These are phyloP conservation scores for Ophiostoma ulmi DNA, from an alignment of 2,329 filamentous ascomycete species.

Conservation along the genomic window DNA sequence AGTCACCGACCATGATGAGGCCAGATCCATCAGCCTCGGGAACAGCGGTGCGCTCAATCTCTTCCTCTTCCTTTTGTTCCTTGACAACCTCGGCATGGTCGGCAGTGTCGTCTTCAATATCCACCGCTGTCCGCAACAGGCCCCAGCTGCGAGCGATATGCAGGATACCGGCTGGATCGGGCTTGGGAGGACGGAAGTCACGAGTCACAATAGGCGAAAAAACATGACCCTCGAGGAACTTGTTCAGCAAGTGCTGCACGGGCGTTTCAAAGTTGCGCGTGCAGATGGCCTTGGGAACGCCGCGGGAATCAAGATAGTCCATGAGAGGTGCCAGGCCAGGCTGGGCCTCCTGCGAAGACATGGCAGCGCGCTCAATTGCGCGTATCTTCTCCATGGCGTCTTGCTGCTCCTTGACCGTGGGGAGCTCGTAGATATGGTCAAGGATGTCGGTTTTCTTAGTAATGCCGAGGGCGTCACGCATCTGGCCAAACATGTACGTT, in stretches of 20 bases:
- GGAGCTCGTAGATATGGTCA: slow-evolving; percentile 74
- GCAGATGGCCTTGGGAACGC: slow-evolving; percentile 76
- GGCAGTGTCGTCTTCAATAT: slow-evolving; percentile 23
- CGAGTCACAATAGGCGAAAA: slow-evolving; percentile 81
- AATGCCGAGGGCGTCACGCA: slow-evolving; percentile 73
- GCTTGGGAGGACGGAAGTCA: slow-evolving; percentile 78
- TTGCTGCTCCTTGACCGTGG: slow-evolving; percentile 52
- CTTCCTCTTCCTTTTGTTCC: slow-evolving; percentile 28
- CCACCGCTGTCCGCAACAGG: slow-evolving; percentile 36
- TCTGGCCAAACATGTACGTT: slow-evolving; percentile 90
- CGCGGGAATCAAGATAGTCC: slow-evolving; percentile 66
- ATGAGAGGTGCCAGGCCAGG: slow-evolving; percentile 74
- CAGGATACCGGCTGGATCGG: slow-evolving; percentile 78
- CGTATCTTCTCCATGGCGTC: slow-evolving; percentile 69
- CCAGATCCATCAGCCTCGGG: slow-evolving; percentile 41
- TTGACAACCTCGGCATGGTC: slow-evolving; percentile 24
- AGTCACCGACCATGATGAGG: slow-evolving; percentile 68
- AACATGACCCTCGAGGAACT: slow-evolving; percentile 61
- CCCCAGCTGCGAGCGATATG: slow-evolving; percentile 79
- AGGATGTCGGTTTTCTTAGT: slow-evolving; percentile 74
- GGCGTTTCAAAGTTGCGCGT: slow-evolving; percentile 88
- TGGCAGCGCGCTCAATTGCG: slow-evolving; percentile 72
- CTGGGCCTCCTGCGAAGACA: slow-evolving; percentile 74
- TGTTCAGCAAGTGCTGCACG: slow-evolving; percentile 67
- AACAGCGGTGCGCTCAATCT: slow-evolving; percentile 25